phyloP scores from a whole-genome alignment of 2,329 filamentous ascomycete species.

The Arthrobotrys sinensis region DNA sequence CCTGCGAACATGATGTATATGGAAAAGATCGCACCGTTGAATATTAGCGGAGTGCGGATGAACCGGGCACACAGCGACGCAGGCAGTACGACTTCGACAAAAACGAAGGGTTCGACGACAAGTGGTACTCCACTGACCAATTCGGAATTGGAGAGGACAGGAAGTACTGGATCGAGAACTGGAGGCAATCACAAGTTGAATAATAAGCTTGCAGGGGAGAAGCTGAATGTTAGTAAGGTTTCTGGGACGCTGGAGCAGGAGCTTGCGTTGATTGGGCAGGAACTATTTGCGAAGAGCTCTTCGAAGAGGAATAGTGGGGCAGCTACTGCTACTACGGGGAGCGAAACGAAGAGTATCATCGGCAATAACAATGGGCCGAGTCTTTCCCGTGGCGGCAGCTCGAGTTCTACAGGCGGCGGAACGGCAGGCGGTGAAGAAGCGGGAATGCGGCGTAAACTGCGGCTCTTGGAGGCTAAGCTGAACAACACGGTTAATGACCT shows the following conservation, averaged over 20 bases:
- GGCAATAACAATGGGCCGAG: not conserved
- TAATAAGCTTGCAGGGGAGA: slow-evolving; percentile 24
- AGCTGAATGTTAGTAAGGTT: slow-evolving; percentile 32
- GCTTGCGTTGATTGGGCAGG: slow-evolving; percentile 46
- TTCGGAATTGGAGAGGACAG: not conserved
- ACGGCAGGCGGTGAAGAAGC: slow-evolving; percentile 26
- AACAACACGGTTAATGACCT: slow-evolving; percentile 62
- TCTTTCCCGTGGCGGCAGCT: slow-evolving; percentile 4
- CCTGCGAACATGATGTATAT: slow-evolving; percentile 22
- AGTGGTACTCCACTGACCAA: not conserved
- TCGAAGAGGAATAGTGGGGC: slow-evolving; percentile 23
- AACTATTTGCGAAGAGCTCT: slow-evolving; percentile 22
- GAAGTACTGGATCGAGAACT: slow-evolving; percentile 14
- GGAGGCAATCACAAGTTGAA: slow-evolving; percentile 11
- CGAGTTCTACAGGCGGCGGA: slow-evolving; percentile 5
- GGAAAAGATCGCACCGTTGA: slow-evolving; percentile 52
- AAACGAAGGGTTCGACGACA: slow-evolving; percentile 14
- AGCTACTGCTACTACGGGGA: not conserved
- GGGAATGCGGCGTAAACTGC: slow-evolving; percentile 43
- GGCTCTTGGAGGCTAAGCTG: slow-evolving; percentile 47
- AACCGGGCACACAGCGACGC: slow-evolving; percentile 52
- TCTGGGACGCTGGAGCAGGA: slow-evolving; percentile 53
- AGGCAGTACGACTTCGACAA: slow-evolving; percentile 28
- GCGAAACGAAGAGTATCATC: slow-evolving; percentile 9
- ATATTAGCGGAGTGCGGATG: slow-evolving; percentile 52